phyloP scores from a whole-genome alignment of 2,329 filamentous ascomycete genomes.

The Colletotrichum incanum region DNA sequence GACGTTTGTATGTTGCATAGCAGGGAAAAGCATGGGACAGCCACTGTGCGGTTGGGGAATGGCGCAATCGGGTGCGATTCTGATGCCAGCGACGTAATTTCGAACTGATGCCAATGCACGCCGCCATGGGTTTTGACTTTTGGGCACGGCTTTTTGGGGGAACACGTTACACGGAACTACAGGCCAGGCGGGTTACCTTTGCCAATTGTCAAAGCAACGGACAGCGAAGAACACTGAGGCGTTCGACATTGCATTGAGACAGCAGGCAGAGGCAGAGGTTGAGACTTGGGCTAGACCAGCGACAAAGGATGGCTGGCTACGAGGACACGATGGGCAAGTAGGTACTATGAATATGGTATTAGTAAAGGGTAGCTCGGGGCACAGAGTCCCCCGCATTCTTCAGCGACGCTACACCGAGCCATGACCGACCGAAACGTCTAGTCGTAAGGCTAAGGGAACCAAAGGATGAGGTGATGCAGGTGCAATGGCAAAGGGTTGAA shows the following conservation, averaged over 20 bases:
- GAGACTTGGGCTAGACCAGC: background rate
- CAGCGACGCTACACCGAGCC: constrained; percentile 13
- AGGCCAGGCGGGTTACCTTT: constrained; percentile 6
- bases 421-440: background rate
- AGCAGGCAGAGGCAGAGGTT: background rate
- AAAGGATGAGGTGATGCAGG: background rate
- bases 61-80: constrained; percentile 40
- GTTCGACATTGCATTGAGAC: background rate
- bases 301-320: constrained; percentile 1
- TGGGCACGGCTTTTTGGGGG: background rate
- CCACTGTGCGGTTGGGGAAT: constrained; percentile 33
- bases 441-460: background rate
- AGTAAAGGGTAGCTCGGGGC: background rate
- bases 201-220: background rate
- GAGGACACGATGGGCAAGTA: background rate
- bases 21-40: constrained; percentile 15
- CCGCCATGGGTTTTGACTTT: background rate
- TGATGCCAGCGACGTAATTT: constrained; percentile 42
- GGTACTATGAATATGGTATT: background rate
- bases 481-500: background rate
- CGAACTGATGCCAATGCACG: constrained; percentile 12
- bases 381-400: constrained; percentile 7
- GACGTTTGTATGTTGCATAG: constrained; percentile 34
- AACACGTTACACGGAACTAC: background rate
- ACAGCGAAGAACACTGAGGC: background rate